Evolutionary conservation across 2,329 filamentous ascomycete genomes (phyloP).

Genomic region (Davidsoniella eucalypti): DNA sequence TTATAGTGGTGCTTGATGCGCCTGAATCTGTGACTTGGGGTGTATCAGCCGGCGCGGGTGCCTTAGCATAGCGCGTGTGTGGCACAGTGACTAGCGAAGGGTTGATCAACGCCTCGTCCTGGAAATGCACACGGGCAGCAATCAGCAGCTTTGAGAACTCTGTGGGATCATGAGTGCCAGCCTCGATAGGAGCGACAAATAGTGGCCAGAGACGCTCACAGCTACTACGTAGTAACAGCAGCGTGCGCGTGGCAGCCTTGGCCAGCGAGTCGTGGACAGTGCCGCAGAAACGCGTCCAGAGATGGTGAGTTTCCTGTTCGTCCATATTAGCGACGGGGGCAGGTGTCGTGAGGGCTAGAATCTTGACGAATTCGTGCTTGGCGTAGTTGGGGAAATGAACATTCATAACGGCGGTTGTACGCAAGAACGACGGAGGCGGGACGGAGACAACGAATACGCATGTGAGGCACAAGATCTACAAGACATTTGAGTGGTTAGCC

Average conservation of each 20-base stretch:
- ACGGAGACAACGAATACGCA: conserved; percentile 62
- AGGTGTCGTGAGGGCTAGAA: conserved; percentile 44
- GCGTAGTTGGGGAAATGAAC: conserved; percentile 74
- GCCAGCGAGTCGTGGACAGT: conserved; percentile 79
- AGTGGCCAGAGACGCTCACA: conserved; percentile 67
- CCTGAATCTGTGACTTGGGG: neutral
- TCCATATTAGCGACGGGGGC: conserved; percentile 32
- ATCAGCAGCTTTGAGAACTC: conserved; percentile 78
- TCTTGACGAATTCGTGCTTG: conserved; percentile 61
- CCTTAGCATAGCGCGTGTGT: neutral
- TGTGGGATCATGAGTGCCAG: conserved; percentile 55
- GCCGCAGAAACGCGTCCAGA: conserved; percentile 66
- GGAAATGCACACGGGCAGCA: conserved; percentile 49
- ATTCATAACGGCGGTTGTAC: conserved; percentile 53
- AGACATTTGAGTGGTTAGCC: conserved; percentile 8
- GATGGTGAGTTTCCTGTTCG: conserved; percentile 40
- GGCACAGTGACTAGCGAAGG: conserved; percentile 38
- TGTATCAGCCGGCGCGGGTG: neutral
- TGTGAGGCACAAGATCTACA: conserved; percentile 60
- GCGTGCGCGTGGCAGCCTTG: conserved; percentile 62
- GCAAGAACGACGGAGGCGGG: conserved; percentile 52
- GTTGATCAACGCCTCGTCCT: conserved; percentile 53
- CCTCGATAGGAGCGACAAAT: conserved; percentile 63
- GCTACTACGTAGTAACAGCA: conserved; percentile 53
- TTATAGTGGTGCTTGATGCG: neutral